Evolutionary conservation across 176 grass and related monocot species (phyloP).

Genomic region (Hsuehochloa calcarea): DNA sequence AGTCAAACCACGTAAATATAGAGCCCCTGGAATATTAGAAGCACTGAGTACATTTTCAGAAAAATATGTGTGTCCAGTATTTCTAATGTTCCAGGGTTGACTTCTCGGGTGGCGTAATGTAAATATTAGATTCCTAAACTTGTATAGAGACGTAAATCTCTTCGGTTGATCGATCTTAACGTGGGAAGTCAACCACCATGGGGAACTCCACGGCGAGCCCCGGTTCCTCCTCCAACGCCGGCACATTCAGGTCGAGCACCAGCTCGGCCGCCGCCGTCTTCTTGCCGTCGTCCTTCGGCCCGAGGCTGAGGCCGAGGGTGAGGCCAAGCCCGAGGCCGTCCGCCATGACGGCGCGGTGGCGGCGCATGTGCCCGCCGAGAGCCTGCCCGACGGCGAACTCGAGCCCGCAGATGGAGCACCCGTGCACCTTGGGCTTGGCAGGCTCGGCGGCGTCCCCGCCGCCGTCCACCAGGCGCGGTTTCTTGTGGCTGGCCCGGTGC

Average conservation of each 20-base stretch:
- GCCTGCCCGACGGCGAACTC: constrained; percentile 94
- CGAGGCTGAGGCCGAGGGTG: constrained; percentile 16
- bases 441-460: not conserved
- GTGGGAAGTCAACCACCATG: constrained; percentile 39
- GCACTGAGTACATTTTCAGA: constrained; percentile 4
- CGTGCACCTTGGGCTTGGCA: constrained; percentile 73
- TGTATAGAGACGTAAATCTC: not conserved
- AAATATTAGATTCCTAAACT: constrained; percentile 24
- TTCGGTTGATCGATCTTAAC: not conserved
- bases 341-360: constrained; percentile 53
- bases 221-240: constrained; percentile 51
- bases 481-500: constrained; percentile 93
- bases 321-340: constrained; percentile 10
- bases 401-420: constrained; percentile 91
- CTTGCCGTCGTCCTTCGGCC: not conserved
- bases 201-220: constrained; percentile 28
- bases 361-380: constrained; percentile 92
- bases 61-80: constrained; percentile 15
- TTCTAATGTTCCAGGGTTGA: constrained; percentile 33
- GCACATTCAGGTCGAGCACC: constrained; percentile 61
- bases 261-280: constrained; percentile 8
- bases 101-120: not conserved
- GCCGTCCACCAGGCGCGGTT: constrained; percentile 47
- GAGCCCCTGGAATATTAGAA: constrained; percentile 11
- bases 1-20: constrained; percentile 31